Percentiles rank a stretch among this genome's conserved stretches.
phyloP scores from a whole-genome alignment of 2,329 filamentous ascomycete species.

The Monilinia aucupariae region DNA sequence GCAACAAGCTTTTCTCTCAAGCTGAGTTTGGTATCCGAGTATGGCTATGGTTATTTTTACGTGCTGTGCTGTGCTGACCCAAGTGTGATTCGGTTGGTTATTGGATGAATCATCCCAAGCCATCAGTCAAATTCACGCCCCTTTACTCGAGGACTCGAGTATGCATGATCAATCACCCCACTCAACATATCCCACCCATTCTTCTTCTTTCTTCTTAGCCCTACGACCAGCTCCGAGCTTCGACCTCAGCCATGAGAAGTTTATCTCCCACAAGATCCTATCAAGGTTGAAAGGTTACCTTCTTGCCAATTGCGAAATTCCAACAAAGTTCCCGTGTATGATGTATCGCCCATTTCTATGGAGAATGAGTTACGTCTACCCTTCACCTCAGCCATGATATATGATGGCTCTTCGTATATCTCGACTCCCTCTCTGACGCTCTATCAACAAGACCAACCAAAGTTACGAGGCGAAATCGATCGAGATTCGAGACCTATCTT shows the following conservation, averaged over 20 bases:
- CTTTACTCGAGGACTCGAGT: no score
- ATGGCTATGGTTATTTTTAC: background rate
- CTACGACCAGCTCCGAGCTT: background rate
- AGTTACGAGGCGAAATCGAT: background rate
- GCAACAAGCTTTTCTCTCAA: conserved; percentile 14
- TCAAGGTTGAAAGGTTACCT: background rate
- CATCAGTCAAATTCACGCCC: conserved; percentile 10
- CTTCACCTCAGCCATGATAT: conserved; percentile 4
- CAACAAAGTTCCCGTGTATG: background rate
- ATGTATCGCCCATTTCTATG: background rate
- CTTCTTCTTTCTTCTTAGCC: background rate
- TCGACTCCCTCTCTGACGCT: no score
- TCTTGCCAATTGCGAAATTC: background rate
- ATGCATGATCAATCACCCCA: conserved; percentile 16
- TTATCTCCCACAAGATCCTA: background rate
- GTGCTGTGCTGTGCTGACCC: background rate
- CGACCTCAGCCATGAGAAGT: background rate
- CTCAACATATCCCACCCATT: background rate
- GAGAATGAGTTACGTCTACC: background rate
- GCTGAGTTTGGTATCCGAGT: conserved; percentile 13
- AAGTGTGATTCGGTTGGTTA: conserved; percentile 12
- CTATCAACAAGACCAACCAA: conserved; percentile 10
- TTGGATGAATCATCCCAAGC: conserved; percentile 1
- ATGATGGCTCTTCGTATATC: background rate
- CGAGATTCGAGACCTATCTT: no score